Evolutionary conservation across 495 filamentous ascomycete species (phyloP), one percentile per base, ranked within the genome.

Genomic region (Pseudotulostoma volvatum): DNA sequence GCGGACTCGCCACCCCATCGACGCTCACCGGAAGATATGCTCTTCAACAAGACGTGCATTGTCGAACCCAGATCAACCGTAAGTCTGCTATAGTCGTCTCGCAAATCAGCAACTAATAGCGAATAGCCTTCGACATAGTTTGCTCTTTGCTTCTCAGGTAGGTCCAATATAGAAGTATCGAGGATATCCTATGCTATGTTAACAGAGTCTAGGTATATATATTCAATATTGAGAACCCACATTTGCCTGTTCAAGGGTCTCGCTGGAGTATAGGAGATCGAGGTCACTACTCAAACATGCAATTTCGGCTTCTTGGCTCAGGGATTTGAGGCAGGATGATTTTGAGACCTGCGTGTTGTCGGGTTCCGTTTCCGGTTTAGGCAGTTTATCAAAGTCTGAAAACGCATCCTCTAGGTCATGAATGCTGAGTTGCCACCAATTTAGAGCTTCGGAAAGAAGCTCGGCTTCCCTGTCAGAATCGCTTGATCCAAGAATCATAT

Each of bases 91-190:
- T 67, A 60, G 37, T 74, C 60, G 2, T 56, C 48, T 9, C 41
- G 38, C 28, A 56, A 20, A 14, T 54, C 49, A 3, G 72, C 68
- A 46, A 81, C 67, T 11, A 93, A 52, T 2, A 86, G 49, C 9
- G 58, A 64, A 34, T 71, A 57, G 5, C 74, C 77, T 33, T 81
- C 66, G 23, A 74, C 62, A 41, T 71, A 84, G 53, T 84, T 80
- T 3, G 69, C 60, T 30, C 63, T 70, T 7, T 66, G 57, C 46
- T 75, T 80, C 7, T 72, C 63, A 0, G 71, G 56, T 7, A 78
- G 56, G 9, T 64, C 57, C 3, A 81, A 77, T 14, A 70, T 53
- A 30, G 73, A 76, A 7, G 70, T 55, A 47, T 93, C 84, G 18
- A 82, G 46, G 5, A 47, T 31, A 38, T 70, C 66, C 63, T 67